Conservation (phyloP, 495 filamentous ascomycete species). For the Annulohypoxylon stygium region DNA sequence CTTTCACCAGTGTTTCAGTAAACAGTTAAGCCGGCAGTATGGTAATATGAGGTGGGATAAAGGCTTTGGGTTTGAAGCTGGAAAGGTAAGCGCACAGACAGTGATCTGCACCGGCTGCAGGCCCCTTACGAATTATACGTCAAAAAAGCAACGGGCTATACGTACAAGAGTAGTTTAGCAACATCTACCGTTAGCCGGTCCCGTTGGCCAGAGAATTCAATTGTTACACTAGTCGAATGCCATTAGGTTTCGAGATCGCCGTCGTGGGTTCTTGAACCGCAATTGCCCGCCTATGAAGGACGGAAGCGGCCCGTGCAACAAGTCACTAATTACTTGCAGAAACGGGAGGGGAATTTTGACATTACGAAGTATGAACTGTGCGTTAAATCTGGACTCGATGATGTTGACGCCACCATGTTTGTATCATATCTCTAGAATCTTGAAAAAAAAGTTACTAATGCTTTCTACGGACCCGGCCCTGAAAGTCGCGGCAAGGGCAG, state of each 20-base stretch:
- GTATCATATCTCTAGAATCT: neutral
- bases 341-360: neutral
- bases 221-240: neutral
- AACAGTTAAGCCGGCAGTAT: neutral
- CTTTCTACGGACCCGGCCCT: neutral
- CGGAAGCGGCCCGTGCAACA: constrained; percentile 10
- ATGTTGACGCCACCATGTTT: neutral
- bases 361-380: constrained; percentile 2
- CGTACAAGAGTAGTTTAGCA: constrained; percentile 4
- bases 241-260: constrained; percentile 7
- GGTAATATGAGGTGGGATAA: neutral
- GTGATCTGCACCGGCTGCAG: constrained; percentile 24
- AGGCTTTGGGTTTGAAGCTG: neutral
- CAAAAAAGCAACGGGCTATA: neutral
- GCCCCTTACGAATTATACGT: constrained; percentile 17
- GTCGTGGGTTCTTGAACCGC: neutral
- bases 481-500: neutral
- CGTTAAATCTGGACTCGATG: neutral
- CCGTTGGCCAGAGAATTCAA: neutral
- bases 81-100: constrained; percentile 31
- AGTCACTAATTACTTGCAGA: neutral
- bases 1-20: constrained; percentile 1
- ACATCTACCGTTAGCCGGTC: constrained; percentile 6
- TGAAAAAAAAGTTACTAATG: neutral
- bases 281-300: neutral